A percentile compares a stretch with the other conserved stretches of the same genome.
phyloP scores from a whole-genome alignment of 2,329 filamentous ascomycete genomes.

The Beauveria asiatica region DNA sequence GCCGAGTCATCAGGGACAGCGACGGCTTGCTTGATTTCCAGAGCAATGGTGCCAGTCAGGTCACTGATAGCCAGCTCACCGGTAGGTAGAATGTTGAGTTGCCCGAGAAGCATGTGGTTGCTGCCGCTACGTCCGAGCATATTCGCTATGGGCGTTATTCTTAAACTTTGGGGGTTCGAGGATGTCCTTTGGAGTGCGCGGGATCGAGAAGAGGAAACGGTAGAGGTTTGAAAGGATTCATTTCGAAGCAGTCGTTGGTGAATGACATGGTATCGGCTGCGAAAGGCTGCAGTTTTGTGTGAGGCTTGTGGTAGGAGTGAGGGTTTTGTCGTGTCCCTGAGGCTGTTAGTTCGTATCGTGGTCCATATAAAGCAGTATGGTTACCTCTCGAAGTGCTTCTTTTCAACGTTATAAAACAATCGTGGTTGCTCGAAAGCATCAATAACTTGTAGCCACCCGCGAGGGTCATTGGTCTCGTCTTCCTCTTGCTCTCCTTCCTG shows the following conservation, averaged over 20 bases:
- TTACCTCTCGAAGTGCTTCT: constrained; percentile 84
- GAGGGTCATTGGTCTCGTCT: constrained; percentile 55
- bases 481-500: constrained; percentile 50
- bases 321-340: constrained; percentile 52
- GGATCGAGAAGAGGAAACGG: constrained; percentile 53
- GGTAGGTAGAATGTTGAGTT: constrained; percentile 72
- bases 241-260: constrained; percentile 89
- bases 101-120: constrained; percentile 77
- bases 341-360: constrained; percentile 13
- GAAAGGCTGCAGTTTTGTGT: constrained; percentile 78
- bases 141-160: constrained; percentile 77
- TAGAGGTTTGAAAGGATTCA: constrained; percentile 80
- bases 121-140: constrained; percentile 71
- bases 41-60: constrained; percentile 74
- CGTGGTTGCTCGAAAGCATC: constrained; percentile 80
- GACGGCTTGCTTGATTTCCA: constrained; percentile 74
- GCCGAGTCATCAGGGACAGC: constrained; percentile 77
- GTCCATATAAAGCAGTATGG: too few species aligned
- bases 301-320: constrained; percentile 67
- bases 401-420: constrained; percentile 64
- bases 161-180: constrained; percentile 64
- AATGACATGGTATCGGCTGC: constrained; percentile 85
- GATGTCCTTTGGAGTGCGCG: constrained; percentile 49
- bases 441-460: constrained; percentile 77
- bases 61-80: constrained; percentile 79